Evolutionary conservation across 139 green algal species (phyloP).

Genomic region (Volvox africanus): DNA sequence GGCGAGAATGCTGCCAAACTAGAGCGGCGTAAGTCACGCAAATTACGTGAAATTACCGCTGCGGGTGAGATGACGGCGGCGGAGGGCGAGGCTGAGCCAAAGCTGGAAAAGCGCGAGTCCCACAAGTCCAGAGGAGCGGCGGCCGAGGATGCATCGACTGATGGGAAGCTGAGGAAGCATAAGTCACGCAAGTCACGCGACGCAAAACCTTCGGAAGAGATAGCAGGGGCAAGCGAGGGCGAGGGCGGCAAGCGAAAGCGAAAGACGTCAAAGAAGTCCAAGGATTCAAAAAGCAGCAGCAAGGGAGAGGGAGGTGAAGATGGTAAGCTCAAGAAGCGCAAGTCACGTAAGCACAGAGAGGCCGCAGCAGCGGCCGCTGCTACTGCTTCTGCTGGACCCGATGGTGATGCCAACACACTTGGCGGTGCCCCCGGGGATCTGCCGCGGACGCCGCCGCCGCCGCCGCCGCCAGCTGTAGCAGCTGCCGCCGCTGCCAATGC

Average conservation of each 20-base stretch:
- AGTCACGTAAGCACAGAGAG: not conserved
- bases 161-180: not conserved
- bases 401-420: not conserved
- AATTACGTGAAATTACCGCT: not conserved
- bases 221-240: not conserved
- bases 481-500: constrained; percentile 17
- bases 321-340: not conserved
- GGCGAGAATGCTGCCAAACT: not conserved
- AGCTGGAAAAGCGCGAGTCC: not conserved
- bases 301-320: not conserved
- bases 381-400: not conserved
- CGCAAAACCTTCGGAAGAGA: no score
- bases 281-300: not conserved
- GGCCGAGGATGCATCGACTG: not conserved
- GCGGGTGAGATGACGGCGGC: not conserved
- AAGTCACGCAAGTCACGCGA: constrained; percentile 9
- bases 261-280: not conserved
- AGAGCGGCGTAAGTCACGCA: not conserved
- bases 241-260: not conserved
- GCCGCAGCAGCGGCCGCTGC: not conserved
- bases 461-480: not conserved
- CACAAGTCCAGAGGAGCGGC: not conserved
- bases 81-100: not conserved
- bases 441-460: not conserved
- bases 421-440: not conserved